Percentiles rank a stretch among this genome's conserved stretches.
These are phyloP conservation scores for Oryza nivara DNA, from an alignment of 176 grass and related monocot species.

Conservation along the genomic window DNA sequence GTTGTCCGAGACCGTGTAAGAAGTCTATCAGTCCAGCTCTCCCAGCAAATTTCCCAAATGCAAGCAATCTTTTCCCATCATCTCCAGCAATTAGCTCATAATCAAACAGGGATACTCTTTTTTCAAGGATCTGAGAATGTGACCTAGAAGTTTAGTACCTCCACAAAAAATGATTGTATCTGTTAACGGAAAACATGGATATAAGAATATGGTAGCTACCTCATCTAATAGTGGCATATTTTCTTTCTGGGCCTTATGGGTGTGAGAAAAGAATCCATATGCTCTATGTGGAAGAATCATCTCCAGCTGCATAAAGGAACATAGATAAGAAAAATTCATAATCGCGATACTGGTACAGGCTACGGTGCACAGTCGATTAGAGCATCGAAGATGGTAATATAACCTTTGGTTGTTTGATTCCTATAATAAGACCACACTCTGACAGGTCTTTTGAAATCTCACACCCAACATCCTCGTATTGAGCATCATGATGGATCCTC, in stretches of 20 bases:
- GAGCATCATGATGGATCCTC: conserved; percentile 81
- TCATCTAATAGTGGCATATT: conserved; percentile 93
- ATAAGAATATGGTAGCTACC: conserved; percentile 42
- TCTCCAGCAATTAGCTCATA: conserved; percentile 92
- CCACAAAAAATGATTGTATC: not conserved
- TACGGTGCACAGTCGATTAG: not conserved
- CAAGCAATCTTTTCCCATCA: conserved; percentile 74
- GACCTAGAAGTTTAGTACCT: conserved; percentile 2
- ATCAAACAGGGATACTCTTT: conserved; percentile 86
- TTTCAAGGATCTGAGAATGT: conserved; percentile 74
- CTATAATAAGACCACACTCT: conserved; percentile 81
- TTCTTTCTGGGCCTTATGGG: conserved; percentile 94
- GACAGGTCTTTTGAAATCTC: conserved; percentile 86
- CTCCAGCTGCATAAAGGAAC: conserved; percentile 58
- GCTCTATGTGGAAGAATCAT: conserved; percentile 87
- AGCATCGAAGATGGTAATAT: not conserved
- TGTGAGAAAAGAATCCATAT: conserved; percentile 93
- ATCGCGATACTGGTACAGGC: not conserved
- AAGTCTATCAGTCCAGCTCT: conserved; percentile 97
- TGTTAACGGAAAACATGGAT: conserved; percentile 25
- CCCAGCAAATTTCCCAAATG: conserved; percentile 96
- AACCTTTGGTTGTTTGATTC: conserved; percentile 98
- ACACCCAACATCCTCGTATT: conserved; percentile 91
- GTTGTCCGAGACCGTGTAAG: conserved; percentile 83
- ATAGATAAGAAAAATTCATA: not conserved